Base-by-base conservation (phyloP, 2,329 filamentous ascomycete species). In the Trichoderma koningii region DNA sequence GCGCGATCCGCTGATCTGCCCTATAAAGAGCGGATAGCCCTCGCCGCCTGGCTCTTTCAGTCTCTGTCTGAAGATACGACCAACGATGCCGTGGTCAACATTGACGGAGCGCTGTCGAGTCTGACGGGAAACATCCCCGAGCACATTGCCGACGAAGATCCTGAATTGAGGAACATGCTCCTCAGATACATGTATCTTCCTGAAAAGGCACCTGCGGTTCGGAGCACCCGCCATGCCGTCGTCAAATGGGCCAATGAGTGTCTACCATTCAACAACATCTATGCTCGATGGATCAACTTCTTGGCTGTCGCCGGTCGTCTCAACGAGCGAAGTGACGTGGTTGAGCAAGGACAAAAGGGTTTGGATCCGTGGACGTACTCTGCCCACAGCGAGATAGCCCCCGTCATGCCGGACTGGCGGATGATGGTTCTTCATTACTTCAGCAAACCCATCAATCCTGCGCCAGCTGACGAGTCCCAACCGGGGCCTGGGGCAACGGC, bases 201-300 rank as follows among this genome's bases (percentile, higher is more conserved):
- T 0, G 81, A 85, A 17, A 78, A 79, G 6, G 71, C 75, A 2
- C 79, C 80, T n/a, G 80, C 85, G 17, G 80, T 88, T n/a, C 84
- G 89, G 69, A 93, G 90, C 71, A 90, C 90, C 41, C 87, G 91
- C 7, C 95, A 93, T 76, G 89, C 92, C 21, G 89, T 89, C 26
- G 88, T 95, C 7, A 91, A 95, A 65, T 97, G 94, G 82, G 92
- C 92, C 12, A 98, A 98, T 73, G 85, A 91, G 57, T 96, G 92
- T 71, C 81, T 99, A 5, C 86, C 89, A 0, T 97, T 92, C 70
- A 83, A 83, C 21, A 92, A 97, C 71, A 83, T 92, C 10, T 82
- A 89, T 44, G 95, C 87, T 28, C 86, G 95, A 55, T 97, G 92
- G 91, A 90, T 97, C 53, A 87, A 97, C 74, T 85, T 98, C 17